Evolutionary conservation across 148 eudicot species (phyloP).

Genomic region (Fagopyrum homotropicum): DNA sequence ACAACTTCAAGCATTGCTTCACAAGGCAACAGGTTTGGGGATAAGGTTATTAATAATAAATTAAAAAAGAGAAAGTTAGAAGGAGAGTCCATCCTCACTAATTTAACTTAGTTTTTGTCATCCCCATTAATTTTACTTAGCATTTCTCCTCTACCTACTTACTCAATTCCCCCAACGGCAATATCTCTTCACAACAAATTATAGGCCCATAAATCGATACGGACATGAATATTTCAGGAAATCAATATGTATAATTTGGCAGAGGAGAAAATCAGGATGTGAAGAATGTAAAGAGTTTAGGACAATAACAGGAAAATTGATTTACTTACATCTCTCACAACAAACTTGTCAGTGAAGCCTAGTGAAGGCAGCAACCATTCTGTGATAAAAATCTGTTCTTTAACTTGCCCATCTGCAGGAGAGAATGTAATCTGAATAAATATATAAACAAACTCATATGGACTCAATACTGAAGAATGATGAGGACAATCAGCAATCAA

Average conservation of each 20-base stretch:
- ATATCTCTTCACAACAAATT: too few relatives aligned
- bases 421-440: neutral
- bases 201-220: too few relatives aligned
- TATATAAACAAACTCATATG: neutral
- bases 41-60: neutral
- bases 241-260: neutral
- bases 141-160: too few relatives aligned
- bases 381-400: slow-evolving; percentile 34
- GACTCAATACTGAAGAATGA: neutral
- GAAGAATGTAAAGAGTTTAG: neutral
- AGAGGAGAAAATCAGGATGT: neutral
- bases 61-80: neutral
- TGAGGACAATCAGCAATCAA: neutral
- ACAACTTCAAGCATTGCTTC: neutral
- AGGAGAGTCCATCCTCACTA: too few relatives aligned
- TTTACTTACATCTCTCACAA: slow-evolving; percentile 43
- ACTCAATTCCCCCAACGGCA: too few relatives aligned
- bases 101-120: too few relatives aligned
- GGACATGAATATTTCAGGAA: too few relatives aligned
- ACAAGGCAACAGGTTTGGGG: neutral
- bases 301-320: neutral
- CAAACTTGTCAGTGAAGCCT: slow-evolving; percentile 48
- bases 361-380: slow-evolving; percentile 80
- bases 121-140: too few relatives aligned
- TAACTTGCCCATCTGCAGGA: slow-evolving; percentile 33